Evolutionary conservation across 73 alveolate species (phyloP).

Genomic region (Uronychia setigera): DNA sequence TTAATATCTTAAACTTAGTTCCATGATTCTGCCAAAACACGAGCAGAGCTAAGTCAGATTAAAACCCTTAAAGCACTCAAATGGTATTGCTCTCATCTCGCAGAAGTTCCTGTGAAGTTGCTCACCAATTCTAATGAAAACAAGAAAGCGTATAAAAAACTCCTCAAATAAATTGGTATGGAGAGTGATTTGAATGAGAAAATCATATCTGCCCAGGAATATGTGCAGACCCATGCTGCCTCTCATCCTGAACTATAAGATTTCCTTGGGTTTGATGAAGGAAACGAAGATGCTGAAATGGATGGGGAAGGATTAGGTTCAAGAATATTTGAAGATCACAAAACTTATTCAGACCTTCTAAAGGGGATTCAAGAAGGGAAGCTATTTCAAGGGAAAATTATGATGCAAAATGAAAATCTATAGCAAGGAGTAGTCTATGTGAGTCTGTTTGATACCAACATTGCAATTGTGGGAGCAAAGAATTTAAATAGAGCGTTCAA

Average conservation of each 20-base stretch:
- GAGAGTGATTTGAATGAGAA: constrained; percentile 2
- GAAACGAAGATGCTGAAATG: constrained; percentile 16
- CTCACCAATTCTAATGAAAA: constrained; percentile 6
- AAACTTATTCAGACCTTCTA: constrained; percentile 73
- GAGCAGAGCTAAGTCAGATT: not conserved
- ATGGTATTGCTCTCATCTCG: not conserved
- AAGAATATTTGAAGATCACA: constrained; percentile 48
- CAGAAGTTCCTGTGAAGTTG: not conserved
- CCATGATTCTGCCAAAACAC: not conserved
- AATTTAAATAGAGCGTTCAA: constrained; percentile 96
- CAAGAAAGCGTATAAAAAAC: constrained; percentile 19
- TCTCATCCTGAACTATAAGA: constrained; percentile 29
- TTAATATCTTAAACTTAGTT: not conserved
- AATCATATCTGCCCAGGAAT: constrained; percentile 18
- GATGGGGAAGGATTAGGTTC: constrained; percentile 19
- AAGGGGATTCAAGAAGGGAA: constrained; percentile 80
- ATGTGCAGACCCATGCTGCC: not conserved
- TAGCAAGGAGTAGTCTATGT: constrained; percentile 80
- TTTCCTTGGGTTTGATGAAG: constrained; percentile 34
- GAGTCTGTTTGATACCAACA: constrained; percentile 79
- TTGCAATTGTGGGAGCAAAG: constrained; percentile 78
- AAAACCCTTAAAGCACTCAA: not conserved
- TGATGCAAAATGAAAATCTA: constrained; percentile 76
- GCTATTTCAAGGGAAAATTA: constrained; percentile 88
- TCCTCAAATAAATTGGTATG: constrained; percentile 11